Evolutionary conservation across 495 filamentous ascomycete species (phyloP), one percentile per base, ranked within the genome.

Genomic region (Aspergillus bridgeri): DNA sequence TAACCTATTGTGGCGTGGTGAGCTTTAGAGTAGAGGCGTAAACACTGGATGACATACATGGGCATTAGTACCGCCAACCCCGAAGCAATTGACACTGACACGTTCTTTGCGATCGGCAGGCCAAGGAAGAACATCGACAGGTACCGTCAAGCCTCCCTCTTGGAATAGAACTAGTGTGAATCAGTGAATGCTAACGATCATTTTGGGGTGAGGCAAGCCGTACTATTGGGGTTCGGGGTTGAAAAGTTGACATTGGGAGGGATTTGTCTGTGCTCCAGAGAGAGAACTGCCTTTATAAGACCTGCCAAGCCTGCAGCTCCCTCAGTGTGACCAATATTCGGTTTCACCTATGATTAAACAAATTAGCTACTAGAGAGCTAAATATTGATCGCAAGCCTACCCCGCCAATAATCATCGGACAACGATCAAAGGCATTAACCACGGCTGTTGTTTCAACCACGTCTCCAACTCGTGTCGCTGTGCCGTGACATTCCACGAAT

Each of bases 271-370:
- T 82, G 69, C 54, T 78, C 74, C 54, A 88, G 69, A 21, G 78
- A 72, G 23, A 81, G 60, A 1, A 78, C 69, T 1, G 75, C 74
- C 65, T 86, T 86, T 3, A 88, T 65, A 0, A 86, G 21, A 4
- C 78, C 79, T 3, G 83, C 82, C 48, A 85, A 48, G 5, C 81
- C 83, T 4, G 78, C 77, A 6, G 77, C 71, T 9, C 71, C 81
- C 59, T 80, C 80, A 13, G 60, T 53, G 57, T 82, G 81, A 1
- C 82, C 80, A 56, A 81, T 63, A 44, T 77, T 73, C 7, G 77
- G 74, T 53, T 81, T 82, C n/a, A 81, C 60, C 62, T 64, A 27
- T 22, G 48, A 38, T 4, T 8, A 27, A n/a, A 13, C 6, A 22
- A 45, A 42, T 51, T 42, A 44, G 8, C 27, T 11, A 51, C 5